Evolutionary conservation across 73 alveolate species (phyloP), one percentile per base, ranked within the genome.

Genomic region (Durusdinium trenchii): DNA sequence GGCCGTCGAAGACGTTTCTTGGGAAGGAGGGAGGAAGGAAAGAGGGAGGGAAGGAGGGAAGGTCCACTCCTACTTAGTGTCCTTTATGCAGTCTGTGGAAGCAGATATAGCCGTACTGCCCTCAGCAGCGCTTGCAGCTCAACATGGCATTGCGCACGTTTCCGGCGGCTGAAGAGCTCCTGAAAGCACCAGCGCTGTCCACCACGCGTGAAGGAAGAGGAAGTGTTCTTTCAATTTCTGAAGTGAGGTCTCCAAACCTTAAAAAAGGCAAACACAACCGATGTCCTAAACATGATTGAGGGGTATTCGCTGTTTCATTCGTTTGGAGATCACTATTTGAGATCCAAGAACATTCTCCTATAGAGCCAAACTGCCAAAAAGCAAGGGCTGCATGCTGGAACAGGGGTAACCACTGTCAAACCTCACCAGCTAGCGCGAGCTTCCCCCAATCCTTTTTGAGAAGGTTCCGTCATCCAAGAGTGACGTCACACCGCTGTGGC

Each of bases 151-250:
- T 42, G 42, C 9, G 54, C 62, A 78, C 92, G 92, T 48, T 82
- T 82, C 48, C 92, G 67, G 6, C 92, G 69, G 30, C 32, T 32
- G 35, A 82, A 82, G 48, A 82, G 92, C 71, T 82, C 92, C 92
- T 82, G 62, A 16, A 12, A 40, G 20, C 9, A 20, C 9, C 64
- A 12, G 28, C 9, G 9, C 20, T 54, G 64, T 9, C 64, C 64
- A 12, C 64, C 20, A 20, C 64, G 64, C 64, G 9, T 54, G 64
- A 20, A 54, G 64, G 64, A 54, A 54, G 9, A 20, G 9, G 64
- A 54, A 54, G 64, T 12, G 20, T 12, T 12, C 28, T 0, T 6
- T 73, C 32, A 38, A 36, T 73, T 73, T n/a, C 18, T 9, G 50
- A 38, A 9, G 52, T 12, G 52, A 71, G 38, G 50, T 9, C 23